These are phyloP conservation scores for Liquidambar formosana DNA, from an alignment of 164 flowering plant genomes.

Conservation along the genomic window DNA sequence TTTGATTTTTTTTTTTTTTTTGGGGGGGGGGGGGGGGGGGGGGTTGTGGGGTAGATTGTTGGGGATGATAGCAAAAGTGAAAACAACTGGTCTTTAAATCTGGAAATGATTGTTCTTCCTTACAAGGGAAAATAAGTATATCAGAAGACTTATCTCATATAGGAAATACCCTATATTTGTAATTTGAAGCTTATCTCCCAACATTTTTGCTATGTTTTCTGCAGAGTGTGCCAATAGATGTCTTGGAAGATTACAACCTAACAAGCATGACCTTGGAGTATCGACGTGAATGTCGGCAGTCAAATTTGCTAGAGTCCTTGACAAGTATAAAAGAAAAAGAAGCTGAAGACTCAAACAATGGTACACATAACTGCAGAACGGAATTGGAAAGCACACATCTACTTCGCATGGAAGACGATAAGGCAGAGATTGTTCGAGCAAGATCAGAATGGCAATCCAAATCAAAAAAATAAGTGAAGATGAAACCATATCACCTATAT, in stretches of 20 bases:
- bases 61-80: no score
- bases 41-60: no score
- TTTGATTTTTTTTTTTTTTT: neutral
- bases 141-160: no score
- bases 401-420: conserved; percentile 64
- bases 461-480: neutral
- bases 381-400: conserved; percentile 62
- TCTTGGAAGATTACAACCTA: conserved; percentile 49
- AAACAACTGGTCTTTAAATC: no score
- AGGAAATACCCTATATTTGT: no score
- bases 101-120: no score
- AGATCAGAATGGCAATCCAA: conserved; percentile 67
- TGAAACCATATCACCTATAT: no score
- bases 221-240: conserved; percentile 72
- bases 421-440: conserved; percentile 69
- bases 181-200: no score
- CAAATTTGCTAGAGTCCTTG: conserved; percentile 59
- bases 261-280: conserved; percentile 75
- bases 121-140: no score
- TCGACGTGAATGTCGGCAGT: conserved; percentile 65
- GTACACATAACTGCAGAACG: conserved; percentile 9
- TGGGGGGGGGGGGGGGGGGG: no score
- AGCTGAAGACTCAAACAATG: conserved; percentile 11
- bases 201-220: neutral
- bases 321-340: conserved; percentile 37